Evolutionary conservation across 495 filamentous ascomycete species (phyloP), one percentile per base, ranked within the genome.

Genomic region (Talaromyces proteolyticus): DNA sequence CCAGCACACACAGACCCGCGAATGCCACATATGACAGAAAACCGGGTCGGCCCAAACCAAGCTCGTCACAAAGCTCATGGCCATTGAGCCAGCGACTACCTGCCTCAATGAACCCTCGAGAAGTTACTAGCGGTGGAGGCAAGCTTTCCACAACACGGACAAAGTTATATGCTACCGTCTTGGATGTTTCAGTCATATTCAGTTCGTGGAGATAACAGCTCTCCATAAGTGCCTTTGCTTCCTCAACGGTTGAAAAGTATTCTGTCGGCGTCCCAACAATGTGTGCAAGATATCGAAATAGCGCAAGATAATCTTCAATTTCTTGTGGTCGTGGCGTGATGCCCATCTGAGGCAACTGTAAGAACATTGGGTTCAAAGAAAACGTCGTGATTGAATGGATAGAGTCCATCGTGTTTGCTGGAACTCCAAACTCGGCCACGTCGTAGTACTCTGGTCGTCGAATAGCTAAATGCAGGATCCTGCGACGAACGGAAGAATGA

Each of bases 221-320:
- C 53, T 89, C 85, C 78, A 87, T 81, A 36, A 78, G 61, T 0
- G 56, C 56, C 53, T 73, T 79, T 0, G 84, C 81, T 25, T 72
- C 69, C 24, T 68, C 69, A 0, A 80, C 71, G 3, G 71, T 80
- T 21, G 69, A 66, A 54, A 89, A 79, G 53, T 57, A 53, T 17
- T 74, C 64, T 2, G 74, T 77, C 1, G 84, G 83, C 12, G 76
- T 77, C 3, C 85, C 87, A 40, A 87, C 67, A 24, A 88, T 68
- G 55, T 86, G 72, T 3, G 75, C 84, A 11, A 89, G 70, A 49
- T 85, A 84, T 0, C 86, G 77, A 79, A 85, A 90, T 1, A 90
- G 62, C 0, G 85, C 84, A 40, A 88, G 64, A 56, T 86, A 90
- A 55, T 88, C 85, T 3, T 26, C 45, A 20, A 73, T 76, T 53